phyloP scores from a whole-genome alignment of 23 red algal species.

The Agarophyton chilense region DNA sequence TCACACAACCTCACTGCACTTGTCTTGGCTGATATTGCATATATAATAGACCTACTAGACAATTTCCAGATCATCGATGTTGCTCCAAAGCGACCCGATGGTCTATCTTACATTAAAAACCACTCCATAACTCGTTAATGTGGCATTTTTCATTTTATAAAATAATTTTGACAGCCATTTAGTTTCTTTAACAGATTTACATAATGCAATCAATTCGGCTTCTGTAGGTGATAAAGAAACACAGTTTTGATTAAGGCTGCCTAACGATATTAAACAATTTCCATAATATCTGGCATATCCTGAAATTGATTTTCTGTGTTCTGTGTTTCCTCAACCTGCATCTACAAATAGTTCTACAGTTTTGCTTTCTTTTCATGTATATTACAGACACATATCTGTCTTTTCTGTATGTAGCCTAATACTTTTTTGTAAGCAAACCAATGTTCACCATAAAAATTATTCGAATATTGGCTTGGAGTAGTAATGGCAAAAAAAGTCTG shows the following conservation, averaged over 20 bases:
- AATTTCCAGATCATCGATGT: too few relatives aligned
- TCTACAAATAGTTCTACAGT: background rate
- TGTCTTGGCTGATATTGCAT: too few relatives aligned
- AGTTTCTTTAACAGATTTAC: background rate
- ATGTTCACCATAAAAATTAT: background rate
- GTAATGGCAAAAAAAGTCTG: background rate
- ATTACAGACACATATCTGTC: background rate
- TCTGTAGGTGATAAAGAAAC: background rate
- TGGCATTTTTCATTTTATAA: background rate
- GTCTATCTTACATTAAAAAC: too few relatives aligned
- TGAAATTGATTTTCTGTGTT: background rate
- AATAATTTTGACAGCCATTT: conserved; percentile 6
- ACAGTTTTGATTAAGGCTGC: background rate
- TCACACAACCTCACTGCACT: too few relatives aligned
- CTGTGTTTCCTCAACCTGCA: background rate
- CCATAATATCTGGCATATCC: background rate
- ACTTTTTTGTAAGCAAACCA: conserved; percentile 3
- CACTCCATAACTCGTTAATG: too few relatives aligned
- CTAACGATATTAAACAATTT: background rate
- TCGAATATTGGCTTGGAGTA: background rate
- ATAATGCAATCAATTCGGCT: conserved; percentile 17
- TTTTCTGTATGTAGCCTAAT: background rate
- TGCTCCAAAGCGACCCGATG: too few relatives aligned
- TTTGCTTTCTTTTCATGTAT: background rate
- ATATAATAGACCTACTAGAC: too few relatives aligned